phyloP scores from a whole-genome alignment of 331 rosid genomes.

The Quercus lobata region DNA sequence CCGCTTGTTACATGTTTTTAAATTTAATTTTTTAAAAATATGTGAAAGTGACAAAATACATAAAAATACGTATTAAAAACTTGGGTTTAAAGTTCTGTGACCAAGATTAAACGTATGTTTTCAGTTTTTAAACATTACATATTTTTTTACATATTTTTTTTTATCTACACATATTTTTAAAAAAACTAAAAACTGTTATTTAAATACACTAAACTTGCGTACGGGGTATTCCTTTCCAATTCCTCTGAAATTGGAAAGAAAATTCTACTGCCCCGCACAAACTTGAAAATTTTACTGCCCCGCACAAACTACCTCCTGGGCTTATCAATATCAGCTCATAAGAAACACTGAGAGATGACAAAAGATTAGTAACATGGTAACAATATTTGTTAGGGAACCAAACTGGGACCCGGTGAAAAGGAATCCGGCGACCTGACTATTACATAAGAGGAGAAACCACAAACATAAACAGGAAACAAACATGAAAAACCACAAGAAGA shows the following conservation, averaged over 20 bases:
- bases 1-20: too few species aligned
- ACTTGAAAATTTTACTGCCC: not conserved
- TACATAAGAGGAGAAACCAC: conserved; percentile 45
- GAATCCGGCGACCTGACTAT: conserved; percentile 70
- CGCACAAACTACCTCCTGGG: not conserved
- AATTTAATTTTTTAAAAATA: too few species aligned
- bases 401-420: conserved; percentile 83
- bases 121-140: too few species aligned
- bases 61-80: too few species aligned
- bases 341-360: conserved; percentile 17
- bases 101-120: too few species aligned
- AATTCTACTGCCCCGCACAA: not conserved
- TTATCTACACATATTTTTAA: too few species aligned
- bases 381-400: conserved; percentile 36
- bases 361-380: conserved; percentile 34
- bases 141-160: too few species aligned
- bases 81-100: too few species aligned
- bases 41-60: too few species aligned
- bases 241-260: not conserved
- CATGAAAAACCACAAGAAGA: conserved; percentile 28
- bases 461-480: conserved; percentile 32
- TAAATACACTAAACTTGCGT: too few species aligned
- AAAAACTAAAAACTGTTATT: too few species aligned
- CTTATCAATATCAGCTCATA: not conserved
- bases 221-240: not conserved